phyloP scores from a whole-genome alignment of 345 rosid species.

The Luvunga scandens region DNA sequence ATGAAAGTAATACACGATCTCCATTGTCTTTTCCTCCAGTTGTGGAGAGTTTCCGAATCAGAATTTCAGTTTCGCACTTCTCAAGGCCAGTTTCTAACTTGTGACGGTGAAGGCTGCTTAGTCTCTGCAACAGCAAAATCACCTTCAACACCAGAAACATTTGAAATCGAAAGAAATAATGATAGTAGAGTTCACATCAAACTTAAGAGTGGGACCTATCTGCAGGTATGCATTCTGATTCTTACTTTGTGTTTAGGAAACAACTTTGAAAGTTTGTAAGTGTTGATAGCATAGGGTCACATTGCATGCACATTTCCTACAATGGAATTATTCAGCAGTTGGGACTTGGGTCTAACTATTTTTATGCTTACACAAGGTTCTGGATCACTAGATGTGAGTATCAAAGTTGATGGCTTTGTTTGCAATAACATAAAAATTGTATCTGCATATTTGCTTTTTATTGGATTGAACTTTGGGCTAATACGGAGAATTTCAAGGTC shows the following conservation, averaged over 20 bases:
- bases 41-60: constrained; percentile 62
- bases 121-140: constrained; percentile 51
- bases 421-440: background rate
- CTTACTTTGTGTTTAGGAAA: background rate
- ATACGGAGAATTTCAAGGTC: background rate
- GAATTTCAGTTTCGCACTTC: constrained; percentile 52
- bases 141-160: constrained; percentile 43
- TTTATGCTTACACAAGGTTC: background rate
- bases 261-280: background rate
- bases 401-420: background rate
- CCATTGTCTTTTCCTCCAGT: constrained; percentile 33
- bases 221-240: constrained; percentile 42
- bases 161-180: constrained; percentile 50
- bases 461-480: background rate
- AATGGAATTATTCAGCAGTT: background rate
- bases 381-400: background rate
- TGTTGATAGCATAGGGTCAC: background rate
- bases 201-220: constrained; percentile 49
- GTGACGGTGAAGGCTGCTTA: constrained; percentile 54
- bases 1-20: background rate
- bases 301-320: background rate
- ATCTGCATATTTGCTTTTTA: background rate
- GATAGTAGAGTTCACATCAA: constrained; percentile 48
- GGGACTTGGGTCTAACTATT: background rate
- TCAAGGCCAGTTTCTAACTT: constrained; percentile 59